Evolutionary conservation across 228 moss, liverwort and hornwort species (phyloP).

Genomic region (Sphagnum fallax): DNA sequence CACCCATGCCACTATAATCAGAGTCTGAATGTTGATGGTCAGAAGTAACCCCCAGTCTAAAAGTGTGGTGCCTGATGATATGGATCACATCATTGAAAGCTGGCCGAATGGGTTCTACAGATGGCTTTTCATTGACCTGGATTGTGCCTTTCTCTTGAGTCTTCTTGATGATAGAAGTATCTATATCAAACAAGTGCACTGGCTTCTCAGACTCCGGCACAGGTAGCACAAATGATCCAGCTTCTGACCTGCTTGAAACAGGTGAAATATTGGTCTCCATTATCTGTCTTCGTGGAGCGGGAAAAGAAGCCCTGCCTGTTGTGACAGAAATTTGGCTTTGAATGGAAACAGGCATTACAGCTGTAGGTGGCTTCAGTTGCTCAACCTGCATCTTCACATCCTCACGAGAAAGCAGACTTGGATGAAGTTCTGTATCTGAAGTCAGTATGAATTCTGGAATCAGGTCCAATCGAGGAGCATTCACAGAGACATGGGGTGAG

Average conservation of each 20-base stretch:
- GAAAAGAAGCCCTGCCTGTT: conserved; percentile 13
- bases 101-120: conserved; percentile 60
- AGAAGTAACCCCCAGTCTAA: conserved; percentile 60
- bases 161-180: conserved; percentile 38
- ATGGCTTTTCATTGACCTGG: conserved; percentile 50
- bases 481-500: conserved; percentile 91
- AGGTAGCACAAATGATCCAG: conserved; percentile 22
- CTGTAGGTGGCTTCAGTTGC: conserved; percentile 22
- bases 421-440: conserved; percentile 28
- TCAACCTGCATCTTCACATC: conserved; percentile 24
- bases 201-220: conserved; percentile 27
- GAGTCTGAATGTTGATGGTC: conserved; percentile 18
- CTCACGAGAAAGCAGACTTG: conserved; percentile 21
- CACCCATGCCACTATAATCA: conserved; percentile 51
- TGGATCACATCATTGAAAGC: conserved; percentile 90
- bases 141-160: conserved; percentile 82
- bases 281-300: conserved; percentile 11
- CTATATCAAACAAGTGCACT: conserved; percentile 18
- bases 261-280: conserved; percentile 4
- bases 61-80: conserved; percentile 94
- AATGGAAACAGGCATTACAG: conserved; percentile 23
- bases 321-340: conserved; percentile 28
- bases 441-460: conserved; percentile 82
- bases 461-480: conserved; percentile 85
- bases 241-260: conserved; percentile 15